These are phyloP conservation scores for Anthostomella pinea DNA, from an alignment of 2,329 filamentous ascomycete species.

Conservation along the genomic window DNA sequence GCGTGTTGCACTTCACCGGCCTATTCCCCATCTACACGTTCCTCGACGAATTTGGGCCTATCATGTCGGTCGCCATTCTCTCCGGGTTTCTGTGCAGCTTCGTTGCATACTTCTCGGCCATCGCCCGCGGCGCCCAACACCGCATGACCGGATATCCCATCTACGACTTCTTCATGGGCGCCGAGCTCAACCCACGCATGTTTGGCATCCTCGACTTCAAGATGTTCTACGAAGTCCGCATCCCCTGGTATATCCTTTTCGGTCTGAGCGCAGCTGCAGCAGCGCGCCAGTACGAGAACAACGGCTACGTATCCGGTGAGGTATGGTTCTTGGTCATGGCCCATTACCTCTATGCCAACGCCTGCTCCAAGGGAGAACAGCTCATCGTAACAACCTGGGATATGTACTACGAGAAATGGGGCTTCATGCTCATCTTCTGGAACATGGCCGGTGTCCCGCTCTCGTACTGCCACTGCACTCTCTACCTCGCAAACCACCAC, in stretches of 20 bases:
- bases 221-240: constrained; percentile 93
- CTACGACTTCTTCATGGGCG: constrained; percentile 93
- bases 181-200: constrained; percentile 84
- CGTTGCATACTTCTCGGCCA: constrained; percentile 81
- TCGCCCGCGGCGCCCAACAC: constrained; percentile 77
- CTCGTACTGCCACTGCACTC: constrained; percentile 89
- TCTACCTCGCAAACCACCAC: constrained; percentile 82
- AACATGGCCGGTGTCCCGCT: constrained; percentile 89
- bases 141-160: constrained; percentile 85
- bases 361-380: constrained; percentile 89
- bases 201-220: constrained; percentile 88
- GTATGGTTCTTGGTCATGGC: constrained; percentile 82
- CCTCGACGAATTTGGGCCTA: constrained; percentile 90
- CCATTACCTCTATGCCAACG: constrained; percentile 88
- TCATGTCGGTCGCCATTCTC: constrained; percentile 89
- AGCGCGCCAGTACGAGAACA: constrained; percentile 77
- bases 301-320: constrained; percentile 84
- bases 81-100: constrained; percentile 83
- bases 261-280: constrained; percentile 74
- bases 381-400: constrained; percentile 89
- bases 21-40: constrained; percentile 87
- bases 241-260: constrained; percentile 90
- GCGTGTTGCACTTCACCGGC: constrained; percentile 75
- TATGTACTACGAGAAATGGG: constrained; percentile 97
- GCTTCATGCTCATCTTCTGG: constrained; percentile 98